These are phyloP conservation scores for Russula vinacea DNA, from an alignment of 768 basidiomycete species.

Conservation along the genomic window DNA sequence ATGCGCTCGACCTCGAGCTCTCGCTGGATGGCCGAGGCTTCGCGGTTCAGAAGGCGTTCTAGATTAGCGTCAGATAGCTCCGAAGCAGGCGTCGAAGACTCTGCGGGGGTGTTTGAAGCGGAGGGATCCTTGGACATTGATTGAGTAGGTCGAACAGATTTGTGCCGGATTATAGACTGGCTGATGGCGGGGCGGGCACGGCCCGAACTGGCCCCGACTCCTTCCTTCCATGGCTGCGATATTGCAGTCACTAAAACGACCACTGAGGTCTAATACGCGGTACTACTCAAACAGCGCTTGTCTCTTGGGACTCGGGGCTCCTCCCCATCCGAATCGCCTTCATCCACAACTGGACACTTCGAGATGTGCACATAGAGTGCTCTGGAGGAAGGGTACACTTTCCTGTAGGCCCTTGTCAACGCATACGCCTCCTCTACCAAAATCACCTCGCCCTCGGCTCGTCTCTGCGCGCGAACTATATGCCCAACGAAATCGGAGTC, in stretches of 20 bases:
- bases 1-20: constrained; percentile 91
- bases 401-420: constrained; percentile 12
- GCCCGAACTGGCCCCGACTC: not conserved
- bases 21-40: constrained; percentile 81
- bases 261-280: not conserved
- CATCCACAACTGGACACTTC: not conserved
- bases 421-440: constrained; percentile 9
- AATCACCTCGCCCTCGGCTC: constrained; percentile 30
- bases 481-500: constrained; percentile 60
- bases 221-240: not conserved
- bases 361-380: not conserved
- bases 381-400: not conserved
- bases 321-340: not conserved
- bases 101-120: constrained; percentile 13
- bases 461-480: constrained; percentile 44
- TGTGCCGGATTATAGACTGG: too few relatives aligned
- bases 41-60: constrained; percentile 75
- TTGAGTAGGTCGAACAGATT: not conserved
- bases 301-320: not conserved
- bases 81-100: constrained; percentile 23
- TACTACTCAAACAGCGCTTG: not conserved
- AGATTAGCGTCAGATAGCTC: constrained; percentile 52
- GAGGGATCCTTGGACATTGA: constrained; percentile 11
- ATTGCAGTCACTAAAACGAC: not conserved
- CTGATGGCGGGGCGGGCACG: too few relatives aligned